phyloP scores from a whole-genome alignment of 371 early-diverging fungal species.

The Zopfochytrium polystomum region DNA sequence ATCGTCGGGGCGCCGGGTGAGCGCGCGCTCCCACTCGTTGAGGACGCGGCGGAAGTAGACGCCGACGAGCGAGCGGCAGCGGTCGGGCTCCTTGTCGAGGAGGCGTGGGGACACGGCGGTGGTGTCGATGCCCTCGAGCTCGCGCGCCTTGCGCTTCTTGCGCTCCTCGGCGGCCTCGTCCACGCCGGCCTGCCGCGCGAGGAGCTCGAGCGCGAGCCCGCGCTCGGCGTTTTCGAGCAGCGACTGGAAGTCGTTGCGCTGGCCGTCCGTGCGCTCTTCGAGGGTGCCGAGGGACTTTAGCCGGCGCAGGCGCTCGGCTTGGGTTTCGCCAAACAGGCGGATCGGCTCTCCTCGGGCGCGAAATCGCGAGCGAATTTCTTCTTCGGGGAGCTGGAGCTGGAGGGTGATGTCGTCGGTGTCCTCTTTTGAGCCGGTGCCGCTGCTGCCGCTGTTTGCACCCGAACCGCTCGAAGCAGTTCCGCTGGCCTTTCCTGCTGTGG shows the following conservation, averaged over 20 bases:
- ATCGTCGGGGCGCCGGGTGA: slow-evolving; percentile 74
- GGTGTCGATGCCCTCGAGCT: slow-evolving; percentile 52
- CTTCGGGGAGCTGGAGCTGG: slow-evolving; percentile 62
- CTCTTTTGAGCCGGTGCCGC: slow-evolving; percentile 1
- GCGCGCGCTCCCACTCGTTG: slow-evolving; percentile 82
- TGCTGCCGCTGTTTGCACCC: too few species aligned
- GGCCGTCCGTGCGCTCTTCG: slow-evolving; percentile 75
- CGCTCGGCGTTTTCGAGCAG: slow-evolving; percentile 82
- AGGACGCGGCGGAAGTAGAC: slow-evolving; percentile 77
- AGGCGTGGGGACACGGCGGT: slow-evolving; percentile 59
- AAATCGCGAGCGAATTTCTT: slow-evolving; percentile 79
- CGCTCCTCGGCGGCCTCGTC: slow-evolving; percentile 29
- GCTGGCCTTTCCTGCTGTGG: too few species aligned
- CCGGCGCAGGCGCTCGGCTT: slow-evolving; percentile 75
- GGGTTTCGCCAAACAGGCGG: slow-evolving; percentile 88
- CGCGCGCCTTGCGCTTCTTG: slow-evolving; percentile 24
- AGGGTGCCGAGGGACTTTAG: slow-evolving; percentile 79
- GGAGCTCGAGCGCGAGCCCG: slow-evolving; percentile 71
- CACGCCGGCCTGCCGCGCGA: slow-evolving; percentile 39
- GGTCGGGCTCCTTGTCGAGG: slow-evolving; percentile 72
- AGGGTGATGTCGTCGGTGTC: slow-evolving; percentile 21
- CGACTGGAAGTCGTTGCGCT: slow-evolving; percentile 85
- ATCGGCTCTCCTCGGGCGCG: slow-evolving; percentile 89
- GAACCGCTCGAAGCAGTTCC: too few species aligned
- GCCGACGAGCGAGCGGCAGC: slow-evolving; percentile 68